A percentile compares a stretch with the other conserved stretches of the same genome.
phyloP scores from a whole-genome alignment of 768 basidiomycete genomes.

The Clavaria fumosa region DNA sequence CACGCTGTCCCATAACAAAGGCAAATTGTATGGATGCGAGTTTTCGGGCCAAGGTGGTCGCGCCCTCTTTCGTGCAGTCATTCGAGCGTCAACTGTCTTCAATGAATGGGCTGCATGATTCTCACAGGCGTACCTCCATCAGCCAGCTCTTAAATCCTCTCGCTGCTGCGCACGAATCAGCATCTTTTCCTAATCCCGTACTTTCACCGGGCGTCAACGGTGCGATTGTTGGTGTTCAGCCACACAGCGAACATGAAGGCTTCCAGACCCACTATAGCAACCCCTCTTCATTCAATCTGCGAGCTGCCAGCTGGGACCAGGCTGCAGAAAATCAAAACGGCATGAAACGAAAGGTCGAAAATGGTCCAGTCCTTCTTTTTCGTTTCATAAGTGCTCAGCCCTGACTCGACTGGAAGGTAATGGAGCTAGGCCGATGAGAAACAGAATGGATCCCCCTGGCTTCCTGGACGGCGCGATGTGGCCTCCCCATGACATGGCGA shows the following conservation, averaged over 20 bases:
- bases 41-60: no score
- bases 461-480: constrained; percentile 18
- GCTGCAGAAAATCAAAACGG: constrained; percentile 17
- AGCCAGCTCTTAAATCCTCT: constrained; percentile 12
- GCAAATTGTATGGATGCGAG: no score
- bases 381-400: constrained; percentile 16
- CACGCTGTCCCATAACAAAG: no score
- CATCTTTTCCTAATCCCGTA: constrained; percentile 1
- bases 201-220: no score
- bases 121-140: constrained; percentile 11
- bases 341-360: constrained; percentile 20
- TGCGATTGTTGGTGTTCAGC: no score
- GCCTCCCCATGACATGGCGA: constrained; percentile 18
- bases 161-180: constrained; percentile 3
- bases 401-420: constrained; percentile 16
- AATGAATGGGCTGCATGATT: constrained; percentile 10
- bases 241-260: constrained; percentile 7
- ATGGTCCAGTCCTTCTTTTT: constrained; percentile 22
- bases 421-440: constrained; percentile 18
- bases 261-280: constrained; percentile 13
- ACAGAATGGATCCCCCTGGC: constrained; percentile 19
- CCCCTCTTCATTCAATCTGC: constrained; percentile 33
- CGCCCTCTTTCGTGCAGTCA: no score
- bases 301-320: constrained; percentile 41
- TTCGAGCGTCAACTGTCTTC: no score